These are phyloP conservation scores for Rhizopus delemar DNA, from an alignment of 371 early-diverging fungal species.

Conservation along the genomic window DNA sequence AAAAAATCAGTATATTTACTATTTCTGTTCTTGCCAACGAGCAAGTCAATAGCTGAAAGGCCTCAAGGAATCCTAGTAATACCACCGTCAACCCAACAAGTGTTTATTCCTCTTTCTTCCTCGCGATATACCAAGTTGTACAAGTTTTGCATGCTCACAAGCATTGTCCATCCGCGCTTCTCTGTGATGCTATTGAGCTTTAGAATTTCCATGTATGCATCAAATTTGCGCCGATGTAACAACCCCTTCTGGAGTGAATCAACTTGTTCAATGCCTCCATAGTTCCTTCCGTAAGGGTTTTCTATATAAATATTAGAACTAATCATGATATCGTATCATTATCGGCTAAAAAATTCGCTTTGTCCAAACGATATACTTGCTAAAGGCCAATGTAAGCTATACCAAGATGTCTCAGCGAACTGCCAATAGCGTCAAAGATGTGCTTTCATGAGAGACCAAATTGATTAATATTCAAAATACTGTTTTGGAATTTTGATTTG, in stretches of 20 bases:
- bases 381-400: constrained; percentile 68
- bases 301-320: constrained; percentile 4
- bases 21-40: constrained; percentile 17
- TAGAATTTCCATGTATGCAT: constrained; percentile 32
- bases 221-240: constrained; percentile 44
- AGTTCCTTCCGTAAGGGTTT: constrained; percentile 51
- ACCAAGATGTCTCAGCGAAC: constrained; percentile 45
- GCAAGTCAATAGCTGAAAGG: constrained; percentile 34
- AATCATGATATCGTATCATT: background rate
- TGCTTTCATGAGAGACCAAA: constrained; percentile 57
- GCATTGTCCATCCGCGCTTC: constrained; percentile 48
- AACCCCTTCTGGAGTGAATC: constrained; percentile 49
- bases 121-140: constrained; percentile 55
- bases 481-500: no score
- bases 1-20: constrained; percentile 1
- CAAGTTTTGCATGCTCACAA: constrained; percentile 41
- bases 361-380: constrained; percentile 50
- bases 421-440: constrained; percentile 56
- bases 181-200: constrained; percentile 39
- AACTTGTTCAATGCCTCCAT: constrained; percentile 60
- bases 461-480: constrained; percentile 20
- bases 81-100: constrained; percentile 35
- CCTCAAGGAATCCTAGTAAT: constrained; percentile 45
- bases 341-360: constrained; percentile 8
- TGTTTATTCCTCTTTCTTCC: constrained; percentile 56